Evolutionary conservation across 768 basidiomycete species (phyloP), one percentile per base, ranked within the genome.

Genomic region (Hypholoma fasciculare): DNA sequence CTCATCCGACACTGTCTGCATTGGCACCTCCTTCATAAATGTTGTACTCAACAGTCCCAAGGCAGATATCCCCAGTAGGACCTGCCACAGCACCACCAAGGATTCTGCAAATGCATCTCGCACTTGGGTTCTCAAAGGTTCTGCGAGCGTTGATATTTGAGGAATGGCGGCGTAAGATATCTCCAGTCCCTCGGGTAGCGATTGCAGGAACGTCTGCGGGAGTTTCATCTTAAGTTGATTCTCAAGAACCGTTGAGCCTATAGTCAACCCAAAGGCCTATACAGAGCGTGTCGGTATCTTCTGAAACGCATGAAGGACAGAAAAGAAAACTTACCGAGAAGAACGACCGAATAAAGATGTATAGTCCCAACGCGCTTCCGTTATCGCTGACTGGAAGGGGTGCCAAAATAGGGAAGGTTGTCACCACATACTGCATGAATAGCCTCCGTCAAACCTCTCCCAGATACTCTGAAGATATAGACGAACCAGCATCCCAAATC

Each of bases 211-310:
- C 1, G 59, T 71, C 0, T 57, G 30, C 0, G 87, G 83, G 0
- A 87, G 77, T 0, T 55, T 62, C 39, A 63, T 69, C 3, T 68
- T 63, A 6, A 87, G 75, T 51, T 79, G 60, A 67, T 84, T 87
- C 59, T 84, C 78, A 11, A 87, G 72, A 46, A 86, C 71, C 0
- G 79, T 75, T 8, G 70, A 71, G 1, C 79, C 79, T 54, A 87
- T 77, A 0, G 80, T 74, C 57, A 85, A 67, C 1, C 85, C 85
- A 77, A 82, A 82, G 5, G 72, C 71, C 76, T 84, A 66, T 8
- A 34, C 55, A 4, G 20, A 7, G 30, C 49, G 34, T n/a, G 50
- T 53, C 13, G 52, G 50, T 7, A 38, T 34, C 30, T 34, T 34
- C 30, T 34, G 11, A 53, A 12, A 19, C 46, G 26, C 50, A n/a